phyloP scores from a whole-genome alignment of 164 flowering plant species.

The Aristolochia californica region DNA sequence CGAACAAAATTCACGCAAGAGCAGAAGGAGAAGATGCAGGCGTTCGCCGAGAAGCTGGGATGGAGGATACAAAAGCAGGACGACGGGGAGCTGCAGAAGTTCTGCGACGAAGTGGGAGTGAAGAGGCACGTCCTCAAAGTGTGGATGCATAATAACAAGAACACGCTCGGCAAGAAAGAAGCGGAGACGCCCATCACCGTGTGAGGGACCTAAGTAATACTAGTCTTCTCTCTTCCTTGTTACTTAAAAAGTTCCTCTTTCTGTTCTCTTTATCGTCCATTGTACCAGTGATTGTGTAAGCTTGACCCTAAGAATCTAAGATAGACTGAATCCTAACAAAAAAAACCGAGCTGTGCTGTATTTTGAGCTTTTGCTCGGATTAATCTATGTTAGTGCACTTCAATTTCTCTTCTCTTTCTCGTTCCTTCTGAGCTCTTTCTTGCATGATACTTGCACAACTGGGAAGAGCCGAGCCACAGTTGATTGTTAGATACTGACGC shows the following conservation, averaged over 20 bases:
- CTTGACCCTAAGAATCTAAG: neutral
- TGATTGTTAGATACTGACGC: too few relatives aligned
- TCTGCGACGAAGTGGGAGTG: conserved; percentile 28
- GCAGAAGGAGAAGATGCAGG: conserved; percentile 37
- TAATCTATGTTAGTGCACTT: neutral
- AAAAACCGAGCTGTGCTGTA: conserved; percentile 2
- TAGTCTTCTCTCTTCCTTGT: too few relatives aligned
- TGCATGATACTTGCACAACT: too few relatives aligned
- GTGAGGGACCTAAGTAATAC: neutral
- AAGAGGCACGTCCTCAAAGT: conserved; percentile 35
- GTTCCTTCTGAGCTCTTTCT: too few relatives aligned
- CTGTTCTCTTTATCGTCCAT: neutral
- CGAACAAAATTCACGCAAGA: conserved; percentile 28
- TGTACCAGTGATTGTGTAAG: neutral
- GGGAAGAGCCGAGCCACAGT: too few relatives aligned
- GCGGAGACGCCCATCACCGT: neutral
- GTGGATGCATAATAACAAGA: conserved; percentile 93
- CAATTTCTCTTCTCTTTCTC: too few relatives aligned
- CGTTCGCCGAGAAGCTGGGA: conserved; percentile 26
- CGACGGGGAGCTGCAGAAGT: conserved; percentile 18
- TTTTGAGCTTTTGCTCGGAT: conserved; percentile 2
- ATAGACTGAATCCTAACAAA: neutral
- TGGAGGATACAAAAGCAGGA: conserved; percentile 32
- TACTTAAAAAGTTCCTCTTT: neutral
- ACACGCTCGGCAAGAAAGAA: conserved; percentile 31